Base-by-base conservation (phyloP, 2,329 filamentous ascomycete species). In the Aphanoascus verrucosus region DNA sequence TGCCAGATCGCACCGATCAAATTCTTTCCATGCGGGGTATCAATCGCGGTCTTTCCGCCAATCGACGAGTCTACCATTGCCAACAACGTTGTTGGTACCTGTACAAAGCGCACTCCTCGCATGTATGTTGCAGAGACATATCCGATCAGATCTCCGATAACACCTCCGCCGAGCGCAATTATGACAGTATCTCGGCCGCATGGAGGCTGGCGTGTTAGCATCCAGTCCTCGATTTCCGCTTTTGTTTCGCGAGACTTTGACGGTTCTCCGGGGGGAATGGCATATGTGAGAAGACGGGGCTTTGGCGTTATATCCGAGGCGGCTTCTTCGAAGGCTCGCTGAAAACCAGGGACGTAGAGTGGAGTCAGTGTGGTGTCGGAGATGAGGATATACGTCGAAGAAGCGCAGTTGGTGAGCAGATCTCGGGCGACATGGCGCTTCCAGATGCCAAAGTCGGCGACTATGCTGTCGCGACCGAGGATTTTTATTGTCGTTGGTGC, bases 31-130 rank as follows among this genome's bases (percentile, higher is more conserved):
- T 90, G 81, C 6, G 91, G 90, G 0, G 88, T 94, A 67, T 98
- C 93, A 69, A 98, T 97, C 54, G 93, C 93, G 8, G 93, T 98
- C 77, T 98, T 98, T 58, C 93, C 93, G 57, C 93, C 93, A 65
- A 98, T 97, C 37, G 89, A 95, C 44, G 91, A 97, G 71, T 98
- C 93, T 41, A 98, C 93, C 93, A 98, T 98, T 59, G 93, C 83
- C 51, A 98, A 77, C 54, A 98, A 76, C 0, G 90, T 95, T 8
- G 93, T 98, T 1, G 93, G 93, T 45, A 98, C 90, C 71, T 98
- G 93, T 41, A 96, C 89, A 67, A 95, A 95, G 61, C 87, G 87
- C 58, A 98, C 85, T 53, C 93, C 93, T 61, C 93, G 85, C 93
- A 98, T 98, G 73, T 97, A 98, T 37, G 93, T 98, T 38, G 93